phyloP scores from a whole-genome alignment of 208 protist species.

The Vickermania spadyakhi region DNA sequence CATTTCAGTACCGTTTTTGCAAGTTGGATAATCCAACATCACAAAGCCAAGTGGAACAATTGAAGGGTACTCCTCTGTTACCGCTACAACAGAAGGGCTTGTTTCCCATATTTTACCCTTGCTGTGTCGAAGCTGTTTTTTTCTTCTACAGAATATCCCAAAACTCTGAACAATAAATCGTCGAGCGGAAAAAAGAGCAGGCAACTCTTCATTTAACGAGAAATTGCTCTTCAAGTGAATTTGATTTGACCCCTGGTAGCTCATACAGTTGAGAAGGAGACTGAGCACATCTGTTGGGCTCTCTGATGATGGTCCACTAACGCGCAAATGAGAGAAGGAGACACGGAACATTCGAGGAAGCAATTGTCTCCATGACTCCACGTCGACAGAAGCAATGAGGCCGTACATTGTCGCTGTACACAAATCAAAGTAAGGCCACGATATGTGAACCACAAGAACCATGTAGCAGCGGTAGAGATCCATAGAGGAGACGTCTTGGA shows the following conservation, averaged over 20 bases:
- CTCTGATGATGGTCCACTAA: slow-evolving; percentile 13
- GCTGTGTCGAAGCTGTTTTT: background rate
- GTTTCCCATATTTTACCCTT: too few species aligned
- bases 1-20: too few species aligned
- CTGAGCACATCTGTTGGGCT: slow-evolving; percentile 77
- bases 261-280: slow-evolving; percentile 61
- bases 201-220: slow-evolving; percentile 14
- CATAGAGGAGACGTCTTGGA: slow-evolving; percentile 58
- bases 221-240: background rate
- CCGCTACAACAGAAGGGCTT: too few species aligned
- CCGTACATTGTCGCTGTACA: slow-evolving; percentile 66
- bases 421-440: slow-evolving; percentile 77
- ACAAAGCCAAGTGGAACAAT: slow-evolving; percentile 26
- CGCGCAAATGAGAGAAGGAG: slow-evolving; percentile 68
- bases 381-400: slow-evolving; percentile 49
- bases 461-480: slow-evolving; percentile 72
- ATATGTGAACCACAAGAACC: slow-evolving; percentile 49
- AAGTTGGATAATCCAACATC: slow-evolving; percentile 15
- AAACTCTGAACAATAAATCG: slow-evolving; percentile 61
- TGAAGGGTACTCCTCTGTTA: slow-evolving; percentile 16
- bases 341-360: slow-evolving; percentile 71
- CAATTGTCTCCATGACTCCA: slow-evolving; percentile 39
- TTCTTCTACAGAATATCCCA: slow-evolving; percentile 27
- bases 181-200: slow-evolving; percentile 37
- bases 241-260: slow-evolving; percentile 21